Base-by-base conservation (phyloP, 2,329 filamentous ascomycete species). In the Claviceps africana region DNA sequence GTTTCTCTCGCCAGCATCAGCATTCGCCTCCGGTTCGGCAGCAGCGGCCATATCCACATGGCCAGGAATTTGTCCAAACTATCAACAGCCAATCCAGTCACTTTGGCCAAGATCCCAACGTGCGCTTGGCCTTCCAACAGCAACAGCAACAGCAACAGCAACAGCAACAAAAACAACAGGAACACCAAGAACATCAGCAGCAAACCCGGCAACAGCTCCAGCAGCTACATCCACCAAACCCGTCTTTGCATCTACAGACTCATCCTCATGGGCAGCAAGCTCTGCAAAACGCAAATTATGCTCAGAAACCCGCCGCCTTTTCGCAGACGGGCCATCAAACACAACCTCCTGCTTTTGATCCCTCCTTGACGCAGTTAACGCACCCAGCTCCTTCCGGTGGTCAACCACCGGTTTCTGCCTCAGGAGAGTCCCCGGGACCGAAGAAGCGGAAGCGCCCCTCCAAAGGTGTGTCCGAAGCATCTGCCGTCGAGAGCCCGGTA, bases 401-500 rank as follows among this genome's bases (percentile, higher is more conserved):
- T n/a, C 22, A 48, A 33, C 37, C 47, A 2, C 19, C 51, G 35
- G 50, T 33, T 28, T 30, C 53, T 5, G 52, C 52, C 8, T 51
- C 57, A 10, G 54, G 55, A 39, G 65, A 68, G 22, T 62, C 64
- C 19, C 56, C 60, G 19, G 59, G 59, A 15, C 44, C 47, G 3
- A 71, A 70, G 58, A 71, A 69, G 59, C 65, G 68, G 40, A 72
- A 72, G 55, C 64, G 67, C 3, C 54, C 53, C 4, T 44, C 56
- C 1, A 71, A 65, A 56, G 21, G 22, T 28, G 42, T 28, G 31
- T 30, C 22, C 42, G 49, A 51, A 21, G 5, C 33, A n/a, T 5
- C 49, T 13, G 21, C 31, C 11, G 49, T 10, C 33, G 49, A 51
- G 40, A 59, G 51, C 39, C 57, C 56, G 5, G 52, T 58, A 3